phyloP scores from a whole-genome alignment of 2,329 filamentous ascomycete species.

The Blastomyces percursus region DNA sequence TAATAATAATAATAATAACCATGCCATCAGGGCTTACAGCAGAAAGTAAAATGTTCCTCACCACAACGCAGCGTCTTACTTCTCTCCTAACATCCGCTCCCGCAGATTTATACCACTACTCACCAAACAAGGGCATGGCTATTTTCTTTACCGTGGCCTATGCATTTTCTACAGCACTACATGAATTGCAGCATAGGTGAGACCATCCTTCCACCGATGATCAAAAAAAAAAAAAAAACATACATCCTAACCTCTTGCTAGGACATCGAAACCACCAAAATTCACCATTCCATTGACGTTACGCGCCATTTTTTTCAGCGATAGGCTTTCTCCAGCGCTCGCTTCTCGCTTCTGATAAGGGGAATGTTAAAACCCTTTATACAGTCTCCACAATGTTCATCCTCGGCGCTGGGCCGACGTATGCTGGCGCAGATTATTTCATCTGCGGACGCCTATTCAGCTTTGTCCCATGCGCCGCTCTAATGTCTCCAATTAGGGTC shows the following conservation, averaged over 20 bases:
- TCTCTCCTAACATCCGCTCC: neutral
- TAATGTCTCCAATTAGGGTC: slow-evolving; percentile 8
- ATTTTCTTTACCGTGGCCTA: slow-evolving; percentile 2
- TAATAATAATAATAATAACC: too few species aligned
- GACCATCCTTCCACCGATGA: neutral
- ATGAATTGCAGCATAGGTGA: slow-evolving; percentile 4
- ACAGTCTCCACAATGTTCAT: slow-evolving; percentile 9
- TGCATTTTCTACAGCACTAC: neutral
- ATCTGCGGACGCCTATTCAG: slow-evolving; percentile 10
- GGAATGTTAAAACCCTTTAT: slow-evolving; percentile 4
- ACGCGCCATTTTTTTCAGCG: slow-evolving; percentile 8
- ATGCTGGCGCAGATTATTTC: slow-evolving; percentile 12
- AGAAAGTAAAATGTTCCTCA: neutral
- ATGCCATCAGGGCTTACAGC: neutral
- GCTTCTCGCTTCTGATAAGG: slow-evolving; percentile 2
- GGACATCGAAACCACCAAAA: slow-evolving; percentile 6
- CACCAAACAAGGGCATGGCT: slow-evolving; percentile 1
- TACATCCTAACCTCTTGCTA: neutral
- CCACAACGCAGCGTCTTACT: neutral
- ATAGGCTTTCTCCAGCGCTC: slow-evolving; percentile 8
- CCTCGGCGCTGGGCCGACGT: slow-evolving; percentile 10
- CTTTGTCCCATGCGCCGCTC: slow-evolving; percentile 8
- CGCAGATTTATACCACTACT: slow-evolving; percentile 4
- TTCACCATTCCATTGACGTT: slow-evolving; percentile 9
- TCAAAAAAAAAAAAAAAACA: neutral